Base-by-base conservation (phyloP, 106 monocot genomes). In the Cymbidium sinense region DNA sequence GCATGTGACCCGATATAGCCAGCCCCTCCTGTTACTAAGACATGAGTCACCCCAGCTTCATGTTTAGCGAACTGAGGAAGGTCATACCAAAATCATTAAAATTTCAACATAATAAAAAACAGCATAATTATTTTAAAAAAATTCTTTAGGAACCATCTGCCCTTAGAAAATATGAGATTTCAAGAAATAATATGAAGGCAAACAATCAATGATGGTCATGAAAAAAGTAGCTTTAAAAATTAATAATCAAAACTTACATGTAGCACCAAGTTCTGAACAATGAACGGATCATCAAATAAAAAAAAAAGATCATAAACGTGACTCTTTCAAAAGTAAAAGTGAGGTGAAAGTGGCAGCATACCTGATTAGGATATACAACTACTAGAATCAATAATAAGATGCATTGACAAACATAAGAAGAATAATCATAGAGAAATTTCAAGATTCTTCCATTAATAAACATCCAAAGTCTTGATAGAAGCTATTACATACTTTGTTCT, bases 1-100 rank as follows among this genome's bases (percentile, higher is more conserved):
- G 98, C 98, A 87, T 99, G 98, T 25, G 94, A 99, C 7, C 98
- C 98, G 43, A 99, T 92, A 79, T 89, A 99, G 43, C 98, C 98
- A 87, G 94, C 98, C 64, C 98, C 98, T 65, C 98, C 98, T 29
- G 98, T 99, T 71, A 99, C 98, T 79, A 99, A 88, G 47, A 99
- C 92, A 87, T 99, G 98, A 33, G 84, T 92, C 36, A 92, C 87
- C 69, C 98, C 94, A 82, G 81, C 41, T 80, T 95, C 98, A 84
- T 77, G 90, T 12, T 79, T 82, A n/a, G 94, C 90, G 77, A 99
- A 99, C 98, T 99, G 85, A 20, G 78, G 78, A 31, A 74, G 11
- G 44, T 0, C 74, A 74, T 1, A 74, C 43, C 8, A 51, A 74
- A 23, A 76, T 23, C 64, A 21, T 65, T 21, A 31, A 70, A 70